phyloP scores from a whole-genome alignment of 768 basidiomycete genomes.

The Clitopilus passeckerianus region DNA sequence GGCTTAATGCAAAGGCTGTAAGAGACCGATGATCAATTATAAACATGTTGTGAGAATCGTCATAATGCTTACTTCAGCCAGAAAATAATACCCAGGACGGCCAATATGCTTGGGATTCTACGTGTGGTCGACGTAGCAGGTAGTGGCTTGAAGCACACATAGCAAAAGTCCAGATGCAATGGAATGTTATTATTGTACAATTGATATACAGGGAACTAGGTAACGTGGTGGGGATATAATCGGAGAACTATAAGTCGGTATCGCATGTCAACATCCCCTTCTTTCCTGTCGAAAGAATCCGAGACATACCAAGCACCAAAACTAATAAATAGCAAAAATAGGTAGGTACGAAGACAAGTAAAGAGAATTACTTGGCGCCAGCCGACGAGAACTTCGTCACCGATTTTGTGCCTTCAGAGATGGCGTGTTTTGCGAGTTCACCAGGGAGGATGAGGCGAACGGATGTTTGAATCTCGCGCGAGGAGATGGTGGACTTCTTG shows the following conservation, averaged over 20 bases:
- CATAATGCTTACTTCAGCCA: too few relatives aligned
- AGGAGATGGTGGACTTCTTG: constrained; percentile 98
- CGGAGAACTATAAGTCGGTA: neutral
- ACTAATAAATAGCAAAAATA: neutral
- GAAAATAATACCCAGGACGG: too few relatives aligned
- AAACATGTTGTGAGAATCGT: too few relatives aligned
- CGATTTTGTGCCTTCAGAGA: constrained; percentile 81
- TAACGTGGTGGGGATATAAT: neutral
- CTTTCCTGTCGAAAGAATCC: neutral
- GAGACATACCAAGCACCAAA: neutral
- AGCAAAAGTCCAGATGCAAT: neutral
- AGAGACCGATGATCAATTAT: too few relatives aligned
- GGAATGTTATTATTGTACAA: neutral
- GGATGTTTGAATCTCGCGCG: constrained; percentile 95
- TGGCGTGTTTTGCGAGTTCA: constrained; percentile 97
- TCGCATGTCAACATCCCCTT: neutral
- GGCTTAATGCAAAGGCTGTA: too few relatives aligned
- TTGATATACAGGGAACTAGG: neutral
- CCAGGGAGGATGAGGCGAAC: constrained; percentile 95
- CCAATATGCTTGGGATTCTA: too few relatives aligned
- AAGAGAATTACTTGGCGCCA: constrained; percentile 41
- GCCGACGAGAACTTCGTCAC: constrained; percentile 59
- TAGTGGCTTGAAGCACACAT: neutral
- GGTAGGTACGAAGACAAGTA: constrained; percentile 2
- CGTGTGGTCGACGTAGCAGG: too few relatives aligned